Evolutionary conservation across 208 protist species (phyloP).

Genomic region (Acanthamoeba triangularis): DNA sequence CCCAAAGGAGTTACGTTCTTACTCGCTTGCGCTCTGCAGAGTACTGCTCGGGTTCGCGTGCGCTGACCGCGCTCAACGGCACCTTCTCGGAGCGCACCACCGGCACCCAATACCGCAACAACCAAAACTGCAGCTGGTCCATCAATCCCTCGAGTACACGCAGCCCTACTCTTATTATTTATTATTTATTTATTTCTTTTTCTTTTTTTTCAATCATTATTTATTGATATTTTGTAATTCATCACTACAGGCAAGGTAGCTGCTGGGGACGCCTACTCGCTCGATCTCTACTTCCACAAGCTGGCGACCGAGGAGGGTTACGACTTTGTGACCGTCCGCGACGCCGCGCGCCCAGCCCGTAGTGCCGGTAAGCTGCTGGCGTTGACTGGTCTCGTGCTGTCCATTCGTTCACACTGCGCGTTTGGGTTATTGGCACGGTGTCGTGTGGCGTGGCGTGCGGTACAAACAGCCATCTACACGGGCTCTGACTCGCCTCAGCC

Average conservation of each 20-base stretch:
- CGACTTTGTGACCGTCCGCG: neutral
- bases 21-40: no score
- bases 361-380: neutral
- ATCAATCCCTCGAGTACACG: neutral
- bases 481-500: no score
- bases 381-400: neutral
- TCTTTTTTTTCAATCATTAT: neutral
- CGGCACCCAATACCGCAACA: neutral
- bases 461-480: no score
- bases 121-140: neutral
- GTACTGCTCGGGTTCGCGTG: neutral
- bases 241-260: neutral
- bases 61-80: neutral
- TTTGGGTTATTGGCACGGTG: no score
- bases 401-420: neutral
- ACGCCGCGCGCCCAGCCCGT: neutral
- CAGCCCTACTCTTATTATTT: neutral
- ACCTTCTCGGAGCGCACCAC: neutral
- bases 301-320: neutral
- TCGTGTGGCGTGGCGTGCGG: no score
- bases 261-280: neutral
- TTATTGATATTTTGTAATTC: no score
- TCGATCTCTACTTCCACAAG: neutral
- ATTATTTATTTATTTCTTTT: neutral
- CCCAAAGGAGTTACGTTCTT: no score